Base-by-base conservation (phyloP, 192 early-diverging fungal species). In the Entomortierella chlamydospora region DNA sequence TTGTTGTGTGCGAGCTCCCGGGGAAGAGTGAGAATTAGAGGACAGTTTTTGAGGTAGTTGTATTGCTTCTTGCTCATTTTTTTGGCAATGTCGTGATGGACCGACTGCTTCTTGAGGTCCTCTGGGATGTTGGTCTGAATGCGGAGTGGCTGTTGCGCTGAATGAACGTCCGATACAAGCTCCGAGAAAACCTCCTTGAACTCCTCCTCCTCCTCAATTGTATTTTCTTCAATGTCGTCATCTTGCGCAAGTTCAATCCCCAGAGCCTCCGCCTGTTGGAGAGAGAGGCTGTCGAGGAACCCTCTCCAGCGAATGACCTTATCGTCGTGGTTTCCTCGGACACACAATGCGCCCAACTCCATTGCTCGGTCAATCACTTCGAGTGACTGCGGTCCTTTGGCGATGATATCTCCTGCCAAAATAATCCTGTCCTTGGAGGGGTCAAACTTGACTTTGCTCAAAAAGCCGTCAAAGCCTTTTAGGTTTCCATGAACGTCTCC, bases 271-370 rank as follows among this genome's bases (percentile, higher is more conserved):
- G 18, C 25, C 43, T 74, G 41, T 30, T 45, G 23, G 22, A 20
- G 39, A 8, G 57, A 69, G 4, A 87, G 79, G 22, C 72, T 72
- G 22, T 87, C 60, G n/a, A 89, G 74, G 49, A 81, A 86, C 28
- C 83, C 83, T 30, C 84, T 80, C 78, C 88, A 88, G 17, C 87
- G 76, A n/a, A 93, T 76, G 4, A 93, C 87, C 41, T 82, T 82
- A 70, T 94, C 91, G 54, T 94, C 93, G 50, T 94, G 93, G 68
- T 94, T 94, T 29, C 93, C 93, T 23, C 91, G 86, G 2, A 90
- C 87, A 69, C 88, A 86, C 69, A 83, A 78, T 20, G 86, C 87
- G 20, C 65, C 68, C 2, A 89, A 52, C 33, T 84, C 63, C 39
- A 81, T 58, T 1, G 89, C 89, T 17, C 79, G 77, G 45, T 83